phyloP scores from a whole-genome alignment of 2,329 filamentous ascomycete species.

The Scytalidium lignicola region DNA sequence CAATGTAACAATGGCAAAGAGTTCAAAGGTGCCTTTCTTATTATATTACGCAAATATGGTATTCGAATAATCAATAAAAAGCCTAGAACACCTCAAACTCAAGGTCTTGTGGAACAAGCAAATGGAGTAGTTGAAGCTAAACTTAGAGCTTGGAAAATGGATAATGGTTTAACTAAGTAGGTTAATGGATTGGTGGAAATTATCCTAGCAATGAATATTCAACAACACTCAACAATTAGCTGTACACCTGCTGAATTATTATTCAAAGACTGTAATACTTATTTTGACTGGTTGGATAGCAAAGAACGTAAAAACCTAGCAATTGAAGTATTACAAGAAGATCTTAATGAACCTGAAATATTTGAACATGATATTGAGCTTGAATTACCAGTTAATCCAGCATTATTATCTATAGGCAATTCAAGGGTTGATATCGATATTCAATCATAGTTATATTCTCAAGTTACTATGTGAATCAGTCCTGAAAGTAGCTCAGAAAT shows the following conservation, averaged over 20 bases:
- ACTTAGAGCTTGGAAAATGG: slow-evolving; percentile 8
- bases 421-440: no score
- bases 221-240: slow-evolving; percentile 6
- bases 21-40: slow-evolving; percentile 11
- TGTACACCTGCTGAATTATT: background rate
- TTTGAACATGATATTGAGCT: background rate
- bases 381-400: background rate
- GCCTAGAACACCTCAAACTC: slow-evolving; percentile 10
- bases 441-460: no score
- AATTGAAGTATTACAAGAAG: background rate
- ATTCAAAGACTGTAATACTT: background rate
- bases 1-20: no score
- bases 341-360: background rate
- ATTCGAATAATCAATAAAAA: slow-evolving; percentile 14
- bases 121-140: slow-evolving; percentile 13
- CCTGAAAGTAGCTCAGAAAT: no score
- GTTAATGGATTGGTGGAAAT: background rate
- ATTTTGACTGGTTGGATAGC: background rate
- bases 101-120: slow-evolving; percentile 15
- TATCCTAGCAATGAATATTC: slow-evolving; percentile 4
- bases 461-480: no score
- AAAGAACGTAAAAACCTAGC: background rate
- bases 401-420: no score
- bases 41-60: slow-evolving; percentile 6
- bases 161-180: slow-evolving; percentile 7